These are phyloP conservation scores for Lipomyces yamadae DNA, from an alignment of 805 yeast species.

Conservation along the genomic window DNA sequence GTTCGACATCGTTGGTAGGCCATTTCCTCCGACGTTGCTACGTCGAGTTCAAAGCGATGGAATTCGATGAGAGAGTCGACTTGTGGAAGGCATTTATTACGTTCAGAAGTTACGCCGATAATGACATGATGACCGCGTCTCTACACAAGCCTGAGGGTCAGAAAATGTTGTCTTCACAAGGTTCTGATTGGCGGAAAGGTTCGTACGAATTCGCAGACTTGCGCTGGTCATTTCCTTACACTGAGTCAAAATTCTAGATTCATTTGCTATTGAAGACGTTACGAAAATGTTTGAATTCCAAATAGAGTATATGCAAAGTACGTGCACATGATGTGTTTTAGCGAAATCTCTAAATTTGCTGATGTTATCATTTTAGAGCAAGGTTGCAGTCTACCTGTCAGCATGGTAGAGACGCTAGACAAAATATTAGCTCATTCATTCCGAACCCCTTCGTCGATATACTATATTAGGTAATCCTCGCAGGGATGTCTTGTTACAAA, in stretches of 20 bases:
- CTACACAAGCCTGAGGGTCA: neutral
- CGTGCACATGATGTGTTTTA: neutral
- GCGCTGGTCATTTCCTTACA: neutral
- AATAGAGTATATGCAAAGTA: constrained; percentile 34
- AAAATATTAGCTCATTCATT: constrained; percentile 56
- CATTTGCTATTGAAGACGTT: constrained; percentile 57
- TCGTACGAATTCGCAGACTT: neutral
- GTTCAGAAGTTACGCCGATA: constrained; percentile 4
- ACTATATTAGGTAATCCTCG: constrained; percentile 23
- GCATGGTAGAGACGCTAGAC: constrained; percentile 45
- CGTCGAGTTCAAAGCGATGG: constrained; percentile 26
- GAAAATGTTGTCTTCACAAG: neutral
- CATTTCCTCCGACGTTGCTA: constrained; percentile 29
- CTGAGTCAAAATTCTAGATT: constrained; percentile 4
- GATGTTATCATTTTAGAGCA: constrained; percentile 9
- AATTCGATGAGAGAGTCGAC: constrained; percentile 19
- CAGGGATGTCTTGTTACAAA: neutral
- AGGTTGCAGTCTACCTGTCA: constrained; percentile 14
- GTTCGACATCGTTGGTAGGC: constrained; percentile 29
- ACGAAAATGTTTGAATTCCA: constrained; percentile 29
- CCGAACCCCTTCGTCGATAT: constrained; percentile 52
- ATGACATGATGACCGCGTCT: neutral
- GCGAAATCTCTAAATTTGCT: neutral
- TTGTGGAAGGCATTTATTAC: constrained; percentile 26
- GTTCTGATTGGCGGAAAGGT: neutral